Evolutionary conservation across 768 basidiomycete species (phyloP), one percentile per base, ranked within the genome.

Genomic region (Boletus eberwhitei): DNA sequence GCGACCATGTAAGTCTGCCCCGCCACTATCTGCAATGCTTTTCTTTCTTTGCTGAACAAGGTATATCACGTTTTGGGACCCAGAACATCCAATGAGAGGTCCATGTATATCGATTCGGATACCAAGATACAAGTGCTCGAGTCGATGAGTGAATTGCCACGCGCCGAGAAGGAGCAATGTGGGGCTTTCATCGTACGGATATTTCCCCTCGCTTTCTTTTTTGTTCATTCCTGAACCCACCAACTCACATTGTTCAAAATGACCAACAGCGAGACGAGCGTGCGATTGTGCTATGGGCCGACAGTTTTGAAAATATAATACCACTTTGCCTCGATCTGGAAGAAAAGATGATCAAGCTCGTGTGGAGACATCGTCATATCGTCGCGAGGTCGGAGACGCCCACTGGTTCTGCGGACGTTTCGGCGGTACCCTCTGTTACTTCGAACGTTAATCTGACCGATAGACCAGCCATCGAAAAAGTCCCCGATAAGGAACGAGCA

Each of bases 91-190:
- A 76, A 81, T 50, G 78, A 81, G 3, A 68, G 69, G 4, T 81
- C 80, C 35, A 81, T 90, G 61, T 85, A 84, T 60, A 78, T 95
- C 59, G 88, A 91, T 67, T 67, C 71, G 51, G 85, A 92, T 65
- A 93, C 90, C 2, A 86, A 90, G 21, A 93, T 95, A 49, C 93
- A 95, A 71, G 85, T 94, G 40, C 69, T 95, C 34, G 86, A 91
- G 53, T 80, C 79, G 17, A 81, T 94, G 64, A 60, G 65, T 44
- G 80, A 84, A 56, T 74, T 95, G 26, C 81, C 87, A 11, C 79
- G 80, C 42, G 90, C 92, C 4, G 89, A 94, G 69, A 93, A 93
- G 72, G 91, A 94, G 64, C 93, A 94, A 65, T 92, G 88, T 51
- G 93, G 84, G 16, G 93, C 93, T 17, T 94, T 95, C 70, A 80